Conservation (phyloP, 2,329 filamentous ascomycete genomes). For the Plenodomus biglobosus region DNA sequence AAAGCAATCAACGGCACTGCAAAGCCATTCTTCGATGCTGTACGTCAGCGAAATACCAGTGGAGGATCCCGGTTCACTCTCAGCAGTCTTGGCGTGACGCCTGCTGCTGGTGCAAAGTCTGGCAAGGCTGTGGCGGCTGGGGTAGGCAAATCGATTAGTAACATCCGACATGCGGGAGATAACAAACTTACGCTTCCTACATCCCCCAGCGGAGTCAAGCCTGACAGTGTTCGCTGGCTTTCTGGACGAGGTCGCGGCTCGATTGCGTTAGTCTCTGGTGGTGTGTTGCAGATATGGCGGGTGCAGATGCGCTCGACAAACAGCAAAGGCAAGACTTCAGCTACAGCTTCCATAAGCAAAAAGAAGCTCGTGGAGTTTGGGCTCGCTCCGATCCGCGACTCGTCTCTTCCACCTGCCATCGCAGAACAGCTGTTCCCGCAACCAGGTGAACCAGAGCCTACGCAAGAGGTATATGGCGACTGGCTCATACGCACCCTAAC, state of each 20-base stretch:
- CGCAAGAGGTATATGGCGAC: conserved; percentile 35
- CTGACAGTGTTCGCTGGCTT: conserved; percentile 66
- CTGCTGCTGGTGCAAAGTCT: conserved; percentile 60
- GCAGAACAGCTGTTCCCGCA: conserved; percentile 34
- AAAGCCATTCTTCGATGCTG: conserved; percentile 41
- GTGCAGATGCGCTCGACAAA: conserved; percentile 54
- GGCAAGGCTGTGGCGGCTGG: conserved; percentile 72
- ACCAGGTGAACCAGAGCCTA: conserved; percentile 26
- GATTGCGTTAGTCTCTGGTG: conserved; percentile 66
- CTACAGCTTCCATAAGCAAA: conserved; percentile 51
- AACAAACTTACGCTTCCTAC: conserved; percentile 71
- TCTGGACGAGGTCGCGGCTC: conserved; percentile 63
- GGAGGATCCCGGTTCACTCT: conserved; percentile 40
- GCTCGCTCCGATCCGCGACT: conserved; percentile 64
- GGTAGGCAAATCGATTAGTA: conserved; percentile 71
- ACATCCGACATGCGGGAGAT: conserved; percentile 72
- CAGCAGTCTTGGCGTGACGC: conserved; percentile 44
- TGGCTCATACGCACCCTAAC: conserved; percentile 40
- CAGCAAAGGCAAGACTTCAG: conserved; percentile 43
- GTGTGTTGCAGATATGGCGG: conserved; percentile 66
- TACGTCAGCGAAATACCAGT: conserved; percentile 39
- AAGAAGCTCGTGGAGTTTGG: conserved; percentile 68
- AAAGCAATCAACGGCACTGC: conserved; percentile 50
- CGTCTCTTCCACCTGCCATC: conserved; percentile 44
- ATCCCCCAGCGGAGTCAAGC: conserved; percentile 55